Percentiles rank a stretch among this genome's conserved stretches.
phyloP scores from a whole-genome alignment of 73 alveolate genomes.

The Symbiodinium pilosum region DNA sequence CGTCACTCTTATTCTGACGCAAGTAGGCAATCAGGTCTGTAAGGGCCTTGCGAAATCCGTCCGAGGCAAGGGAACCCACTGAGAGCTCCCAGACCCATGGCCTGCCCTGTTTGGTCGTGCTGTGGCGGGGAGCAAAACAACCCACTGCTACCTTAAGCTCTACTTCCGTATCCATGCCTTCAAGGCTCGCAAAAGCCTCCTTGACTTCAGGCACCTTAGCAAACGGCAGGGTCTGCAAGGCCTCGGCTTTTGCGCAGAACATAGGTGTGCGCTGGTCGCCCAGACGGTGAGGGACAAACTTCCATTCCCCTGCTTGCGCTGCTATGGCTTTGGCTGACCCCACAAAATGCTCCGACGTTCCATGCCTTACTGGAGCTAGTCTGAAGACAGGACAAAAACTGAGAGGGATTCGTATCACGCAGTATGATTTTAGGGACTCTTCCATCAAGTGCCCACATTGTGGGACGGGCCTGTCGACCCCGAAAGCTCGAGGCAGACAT shows the following conservation, averaged over 20 bases:
- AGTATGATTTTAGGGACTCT: background rate
- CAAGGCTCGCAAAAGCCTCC: background rate
- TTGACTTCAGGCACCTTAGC: background rate
- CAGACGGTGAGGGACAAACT: background rate
- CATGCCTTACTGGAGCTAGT: background rate
- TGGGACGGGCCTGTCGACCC: too few relatives aligned
- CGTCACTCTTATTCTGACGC: background rate
- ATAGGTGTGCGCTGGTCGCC: background rate
- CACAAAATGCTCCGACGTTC: background rate
- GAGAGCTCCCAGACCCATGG: constrained; percentile 61
- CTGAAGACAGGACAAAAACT: background rate
- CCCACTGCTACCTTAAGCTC: background rate
- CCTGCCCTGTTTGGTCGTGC: background rate
- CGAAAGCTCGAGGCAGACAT: background rate
- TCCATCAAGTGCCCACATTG: too few relatives aligned
- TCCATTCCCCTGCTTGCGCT: background rate
- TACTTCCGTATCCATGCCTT: background rate
- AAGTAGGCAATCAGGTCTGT: background rate
- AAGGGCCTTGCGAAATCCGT: background rate
- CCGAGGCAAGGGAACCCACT: background rate
- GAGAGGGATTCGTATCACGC: background rate
- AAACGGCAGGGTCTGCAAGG: background rate
- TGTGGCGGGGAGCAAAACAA: background rate
- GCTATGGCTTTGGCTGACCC: background rate
- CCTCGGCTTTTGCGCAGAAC: too few relatives aligned